Evolutionary conservation across 2,329 filamentous ascomycete species (phyloP).

Genomic region (Atkinsonella texensis): DNA sequence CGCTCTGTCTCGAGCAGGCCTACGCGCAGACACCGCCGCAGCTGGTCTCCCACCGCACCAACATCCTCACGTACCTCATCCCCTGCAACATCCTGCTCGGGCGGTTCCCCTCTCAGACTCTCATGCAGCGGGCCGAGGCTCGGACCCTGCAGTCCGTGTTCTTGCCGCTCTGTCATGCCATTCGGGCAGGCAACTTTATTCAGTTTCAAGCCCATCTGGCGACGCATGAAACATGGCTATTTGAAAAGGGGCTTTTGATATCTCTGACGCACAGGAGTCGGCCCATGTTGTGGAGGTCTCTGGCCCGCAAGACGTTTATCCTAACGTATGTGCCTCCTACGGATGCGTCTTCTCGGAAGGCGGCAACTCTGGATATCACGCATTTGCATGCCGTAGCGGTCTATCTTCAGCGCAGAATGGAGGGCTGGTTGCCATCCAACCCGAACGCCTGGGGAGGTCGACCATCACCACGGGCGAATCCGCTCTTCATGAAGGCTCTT

Average conservation of each 20-base stretch:
- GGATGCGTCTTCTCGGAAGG: conserved; percentile 42
- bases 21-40: conserved; percentile 54
- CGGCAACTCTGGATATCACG: conserved; percentile 62
- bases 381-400: conserved; percentile 53
- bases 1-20: conserved; percentile 62
- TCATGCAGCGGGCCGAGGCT: conserved; percentile 56
- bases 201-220: conserved; percentile 60
- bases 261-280: conserved; percentile 67
- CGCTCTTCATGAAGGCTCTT: conserved; percentile 39
- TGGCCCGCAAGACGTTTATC: conserved; percentile 67
- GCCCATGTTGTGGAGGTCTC: conserved; percentile 70
- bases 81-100: conserved; percentile 75
- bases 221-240: conserved; percentile 57
- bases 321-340: conserved; percentile 60
- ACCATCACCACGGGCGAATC: conserved; percentile 31
- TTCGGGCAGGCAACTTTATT: conserved; percentile 62
- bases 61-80: conserved; percentile 76
- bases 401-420: conserved; percentile 52
- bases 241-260: conserved; percentile 62
- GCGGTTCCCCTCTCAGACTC: conserved; percentile 57
- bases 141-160: conserved; percentile 53
- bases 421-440: conserved; percentile 39
- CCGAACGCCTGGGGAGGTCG: conserved; percentile 14
- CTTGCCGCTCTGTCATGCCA: conserved; percentile 57
- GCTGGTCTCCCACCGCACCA: conserved; percentile 61